Base-by-base conservation (phyloP, 257 asterid genomes). In the Penstemon eatonii region DNA sequence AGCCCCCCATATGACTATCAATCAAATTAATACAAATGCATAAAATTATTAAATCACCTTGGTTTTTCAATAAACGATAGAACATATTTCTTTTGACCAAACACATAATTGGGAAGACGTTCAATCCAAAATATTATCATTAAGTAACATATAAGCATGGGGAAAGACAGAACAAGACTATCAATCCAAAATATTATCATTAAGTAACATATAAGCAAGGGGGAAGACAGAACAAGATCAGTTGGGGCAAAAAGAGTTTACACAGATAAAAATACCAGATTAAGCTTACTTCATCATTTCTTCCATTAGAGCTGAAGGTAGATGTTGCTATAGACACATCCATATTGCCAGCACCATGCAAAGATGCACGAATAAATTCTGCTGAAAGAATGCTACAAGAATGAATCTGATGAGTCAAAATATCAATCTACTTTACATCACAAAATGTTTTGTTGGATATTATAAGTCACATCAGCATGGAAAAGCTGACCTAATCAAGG, bases 361-460 rank as follows among this genome's bases (percentile, higher is more conserved):
- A 66, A 74, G 99, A 87, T 60, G 87, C 84, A 63, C 85, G 95
- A 78, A 89, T 75, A 84, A 93, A 93, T 78, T 93, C 99, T 84
- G 96, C 97, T 87, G 99, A 93, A 83, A 93, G 99, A 87, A 93
- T 87, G 93, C 99, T 93, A 90, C 96, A 93, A 87, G 76, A 90
- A 81, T 84, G 86, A 81, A 87, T 87, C 63, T 80, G 84, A 82
- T 85, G 73, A 89, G 93, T 85, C 86, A 85, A 80, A 73, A 79
- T 65, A 76, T 69, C 78, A 76, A 58, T 70, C 67, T 68, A 77
- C 75, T 62, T 53, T 69, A 61, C 54, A 54, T 51, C 54, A 49
- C 54, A 49, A 49, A 49, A 49, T 49, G 33, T 49, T 49, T 9
- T 49, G 51, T 43, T 33, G 70, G 73, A 54, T 41, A 50, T 5